Base-by-base conservation (phyloP, 768 basidiomycete species). In the Boletus rubescentipes region DNA sequence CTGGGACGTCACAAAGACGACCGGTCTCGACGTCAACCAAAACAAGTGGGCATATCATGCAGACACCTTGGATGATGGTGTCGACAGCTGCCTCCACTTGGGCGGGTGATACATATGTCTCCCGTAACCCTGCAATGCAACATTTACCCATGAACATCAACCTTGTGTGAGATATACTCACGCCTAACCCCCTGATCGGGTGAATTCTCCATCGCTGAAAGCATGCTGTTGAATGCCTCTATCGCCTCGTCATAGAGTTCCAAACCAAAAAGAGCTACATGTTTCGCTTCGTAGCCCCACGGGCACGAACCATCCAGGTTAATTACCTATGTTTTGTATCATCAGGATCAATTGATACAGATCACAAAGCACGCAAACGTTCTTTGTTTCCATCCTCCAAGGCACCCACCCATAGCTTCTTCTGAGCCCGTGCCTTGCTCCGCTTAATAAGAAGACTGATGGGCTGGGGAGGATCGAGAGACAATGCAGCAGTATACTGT, bases 331-430 rank as follows among this genome's bases (percentile, higher is more conserved):
- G 15, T 26, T 4, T 26, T 26, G 26, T 26, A 10, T 12, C 12
- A 38, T 44, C 35, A 23, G 34, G 40, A n/a, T 9, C 16, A 5
- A 2, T 26, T 26, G 26, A 26, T 21, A 23, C 10, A 42, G 0
- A 5, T 4, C 15, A 11, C n/a, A 20, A 11, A 31, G 14, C 32
- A 9, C 3, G 29, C 54, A 5, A 26, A 26, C 3, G 26, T 26
- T 45, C 54, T 30, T 45, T 21, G 16, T 55, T 45, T 23, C 20
- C 54, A 18, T 55, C 48, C 18, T 55, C 11, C 38, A 55, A 23
- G 5, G 42, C 54, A n/a, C 34, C 48, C 21, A 26, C 29, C 54
- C 54, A 55, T 32, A 45, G 30, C 26, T 37, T 37, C 20, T 49
- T 43, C 26, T 26, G 26, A 6, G 21, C 38, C 9, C 26, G n/a